These are phyloP conservation scores for Mycena rebaudengoi DNA, from an alignment of 768 basidiomycete species.

Conservation along the genomic window DNA sequence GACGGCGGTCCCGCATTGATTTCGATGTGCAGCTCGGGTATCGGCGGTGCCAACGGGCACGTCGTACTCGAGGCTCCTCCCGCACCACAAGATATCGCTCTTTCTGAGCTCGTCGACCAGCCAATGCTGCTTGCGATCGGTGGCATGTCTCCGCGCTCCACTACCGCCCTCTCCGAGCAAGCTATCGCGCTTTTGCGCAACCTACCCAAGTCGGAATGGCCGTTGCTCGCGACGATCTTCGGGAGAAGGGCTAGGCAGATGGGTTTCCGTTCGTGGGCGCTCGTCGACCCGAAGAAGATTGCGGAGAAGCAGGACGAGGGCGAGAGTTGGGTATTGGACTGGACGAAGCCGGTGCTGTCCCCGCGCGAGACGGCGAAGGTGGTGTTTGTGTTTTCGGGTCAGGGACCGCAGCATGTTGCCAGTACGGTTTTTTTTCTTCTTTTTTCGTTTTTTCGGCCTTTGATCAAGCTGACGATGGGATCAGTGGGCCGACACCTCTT, in stretches of 20 bases:
- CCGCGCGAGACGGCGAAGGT: slow-evolving; percentile 29
- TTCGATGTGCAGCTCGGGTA: slow-evolving; percentile 44
- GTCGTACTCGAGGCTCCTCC: slow-evolving; percentile 39
- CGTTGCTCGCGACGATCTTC: slow-evolving; percentile 11
- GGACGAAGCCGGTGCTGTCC: slow-evolving; percentile 32
- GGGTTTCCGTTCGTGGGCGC: not conserved
- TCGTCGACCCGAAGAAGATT: too few relatives aligned
- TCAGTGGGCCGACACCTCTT: slow-evolving; percentile 46
- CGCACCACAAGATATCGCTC: not conserved
- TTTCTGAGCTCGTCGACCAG: not conserved
- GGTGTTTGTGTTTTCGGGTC: slow-evolving; percentile 46
- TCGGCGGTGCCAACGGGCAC: slow-evolving; percentile 45
- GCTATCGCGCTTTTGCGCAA: not conserved
- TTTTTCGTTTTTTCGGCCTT: not conserved
- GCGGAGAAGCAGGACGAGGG: too few relatives aligned
- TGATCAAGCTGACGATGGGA: too few relatives aligned
- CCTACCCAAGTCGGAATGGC: not conserved
- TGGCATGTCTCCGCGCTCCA: slow-evolving; percentile 38
- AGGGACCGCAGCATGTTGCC: slow-evolving; percentile 46
- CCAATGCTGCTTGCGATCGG: slow-evolving; percentile 34
- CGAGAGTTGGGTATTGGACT: too few relatives aligned
- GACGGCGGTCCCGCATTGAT: too few relatives aligned
- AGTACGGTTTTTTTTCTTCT: slow-evolving; percentile 31
- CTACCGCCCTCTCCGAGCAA: slow-evolving; percentile 17
- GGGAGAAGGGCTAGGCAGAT: slow-evolving; percentile 26